These are phyloP conservation scores for Pezicula carpinea DNA, from an alignment of 2,329 filamentous ascomycete genomes.

Conservation along the genomic window DNA sequence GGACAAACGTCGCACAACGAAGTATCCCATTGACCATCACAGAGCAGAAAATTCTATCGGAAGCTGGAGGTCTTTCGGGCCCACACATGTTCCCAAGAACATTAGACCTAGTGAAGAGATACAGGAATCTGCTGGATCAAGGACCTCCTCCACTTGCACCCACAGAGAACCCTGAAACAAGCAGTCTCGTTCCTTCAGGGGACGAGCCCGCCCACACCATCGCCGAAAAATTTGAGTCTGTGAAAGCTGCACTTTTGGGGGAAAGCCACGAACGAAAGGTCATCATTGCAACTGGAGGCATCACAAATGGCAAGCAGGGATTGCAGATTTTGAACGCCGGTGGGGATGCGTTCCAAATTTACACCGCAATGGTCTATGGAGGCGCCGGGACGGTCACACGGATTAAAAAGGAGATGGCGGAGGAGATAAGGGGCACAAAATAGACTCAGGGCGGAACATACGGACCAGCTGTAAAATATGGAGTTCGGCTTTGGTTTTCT, in stretches of 20 bases:
- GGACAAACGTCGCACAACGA: conserved; percentile 64
- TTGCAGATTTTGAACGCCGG: conserved; percentile 79
- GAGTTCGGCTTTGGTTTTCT: too few relatives aligned
- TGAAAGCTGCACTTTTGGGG: conserved; percentile 11
- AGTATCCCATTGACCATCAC: conserved; percentile 58
- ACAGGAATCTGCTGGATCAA: conserved; percentile 64
- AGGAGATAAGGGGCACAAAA: conserved; percentile 14
- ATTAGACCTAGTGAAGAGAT: conserved; percentile 71
- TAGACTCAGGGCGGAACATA: too few relatives aligned
- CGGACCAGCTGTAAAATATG: too few relatives aligned
- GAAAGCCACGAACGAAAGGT: conserved; percentile 51
- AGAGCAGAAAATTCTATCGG: conserved; percentile 65
- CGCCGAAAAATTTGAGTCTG: conserved; percentile 28
- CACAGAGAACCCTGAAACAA: background rate
- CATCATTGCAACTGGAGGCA: conserved; percentile 90
- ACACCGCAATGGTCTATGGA: conserved; percentile 69
- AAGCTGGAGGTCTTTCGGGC: conserved; percentile 86
- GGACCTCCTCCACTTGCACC: conserved; percentile 33
- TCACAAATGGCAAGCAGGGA: conserved; percentile 83
- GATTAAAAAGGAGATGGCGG: conserved; percentile 59
- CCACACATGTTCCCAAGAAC: conserved; percentile 84
- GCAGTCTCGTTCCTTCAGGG: conserved; percentile 10
- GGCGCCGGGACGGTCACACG: conserved; percentile 60
- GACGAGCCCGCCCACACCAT: conserved; percentile 31
- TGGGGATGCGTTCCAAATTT: conserved; percentile 86